Evolutionary conservation across 1,284 basidiomycete species (phyloP).

Genomic region (Flammula alnicola): DNA sequence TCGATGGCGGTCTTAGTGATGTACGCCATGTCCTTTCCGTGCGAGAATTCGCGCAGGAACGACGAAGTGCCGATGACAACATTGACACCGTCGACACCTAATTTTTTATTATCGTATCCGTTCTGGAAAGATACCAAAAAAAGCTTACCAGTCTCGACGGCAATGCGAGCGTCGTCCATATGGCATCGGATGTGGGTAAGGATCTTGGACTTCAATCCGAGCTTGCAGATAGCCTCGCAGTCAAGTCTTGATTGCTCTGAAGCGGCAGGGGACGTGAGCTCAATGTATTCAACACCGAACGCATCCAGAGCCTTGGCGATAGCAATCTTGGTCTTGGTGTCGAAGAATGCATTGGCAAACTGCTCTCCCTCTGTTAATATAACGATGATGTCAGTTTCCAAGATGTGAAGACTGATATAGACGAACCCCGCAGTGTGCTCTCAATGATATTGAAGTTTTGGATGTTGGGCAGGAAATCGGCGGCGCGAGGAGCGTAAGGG

Average conservation of each 20-base stretch:
- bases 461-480: constrained; percentile 91
- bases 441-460: constrained; percentile 98
- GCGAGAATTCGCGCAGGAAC: constrained; percentile 98
- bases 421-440: constrained; percentile 90
- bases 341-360: constrained; percentile 99
- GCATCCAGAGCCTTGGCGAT: constrained; percentile 98
- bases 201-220: constrained; percentile 96
- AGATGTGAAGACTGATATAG: constrained; percentile 14
- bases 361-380: constrained; percentile 90
- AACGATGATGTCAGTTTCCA: constrained; percentile 18
- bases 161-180: constrained; percentile 99
- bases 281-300: constrained; percentile 99
- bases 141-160: constrained; percentile 91
- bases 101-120: constrained; percentile 7
- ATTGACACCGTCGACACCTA: constrained; percentile 98
- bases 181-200: constrained; percentile 99
- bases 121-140: constrained; percentile 9
- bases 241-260: constrained; percentile 95
- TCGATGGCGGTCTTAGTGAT: constrained; percentile 99
- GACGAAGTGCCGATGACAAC: constrained; percentile 99
- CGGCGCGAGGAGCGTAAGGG: constrained; percentile 85
- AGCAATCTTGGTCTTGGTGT: constrained; percentile 99
- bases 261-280: constrained; percentile 97
- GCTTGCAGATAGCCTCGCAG: constrained; percentile 99
- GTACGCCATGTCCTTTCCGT: constrained; percentile 99